These are phyloP conservation scores for Artemisia tridentata DNA, from an alignment of 129 eudicot genomes.

Conservation along the genomic window DNA sequence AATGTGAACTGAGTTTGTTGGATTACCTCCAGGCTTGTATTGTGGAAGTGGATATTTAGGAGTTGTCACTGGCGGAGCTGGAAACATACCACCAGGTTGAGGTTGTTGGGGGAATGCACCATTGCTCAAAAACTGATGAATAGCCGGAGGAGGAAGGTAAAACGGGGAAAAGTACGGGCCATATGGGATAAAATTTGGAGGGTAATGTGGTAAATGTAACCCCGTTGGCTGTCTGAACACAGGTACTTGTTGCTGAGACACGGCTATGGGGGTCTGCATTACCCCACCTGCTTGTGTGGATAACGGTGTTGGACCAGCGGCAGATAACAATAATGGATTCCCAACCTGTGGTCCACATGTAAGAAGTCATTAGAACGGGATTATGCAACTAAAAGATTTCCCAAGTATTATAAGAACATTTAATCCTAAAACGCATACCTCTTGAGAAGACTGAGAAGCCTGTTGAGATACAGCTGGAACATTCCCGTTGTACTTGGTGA, in stretches of 20 bases:
- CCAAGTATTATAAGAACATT: background rate
- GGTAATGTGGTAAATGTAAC: conserved; percentile 73
- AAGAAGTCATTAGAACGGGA: background rate
- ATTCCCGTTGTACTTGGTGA: conserved; percentile 56
- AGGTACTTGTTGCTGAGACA: conserved; percentile 73
- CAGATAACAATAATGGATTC: conserved; percentile 42
- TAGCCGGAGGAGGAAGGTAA: conserved; percentile 65
- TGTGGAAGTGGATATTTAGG: conserved; percentile 67
- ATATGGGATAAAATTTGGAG: conserved; percentile 72
- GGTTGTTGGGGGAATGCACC: conserved; percentile 81
- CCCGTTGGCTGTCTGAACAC: conserved; percentile 85
- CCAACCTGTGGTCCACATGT: conserved; percentile 56
- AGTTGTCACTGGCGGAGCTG: conserved; percentile 51
- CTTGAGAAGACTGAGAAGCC: conserved; percentile 66
- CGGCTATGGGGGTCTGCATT: conserved; percentile 68
- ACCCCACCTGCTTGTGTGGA: conserved; percentile 71
- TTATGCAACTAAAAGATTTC: background rate
- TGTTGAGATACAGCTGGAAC: conserved; percentile 49
- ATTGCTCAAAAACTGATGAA: conserved; percentile 78
- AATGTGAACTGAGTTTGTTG: conserved; percentile 46
- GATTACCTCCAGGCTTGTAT: conserved; percentile 61
- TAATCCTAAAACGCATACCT: conserved; percentile 50
- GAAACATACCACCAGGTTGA: conserved; percentile 65
- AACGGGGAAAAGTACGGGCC: conserved; percentile 68
- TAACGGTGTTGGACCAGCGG: conserved; percentile 59